Base-by-base conservation (phyloP, 2,329 filamentous ascomycete genomes). In the Lecanoromycetidae sp. region DNA sequence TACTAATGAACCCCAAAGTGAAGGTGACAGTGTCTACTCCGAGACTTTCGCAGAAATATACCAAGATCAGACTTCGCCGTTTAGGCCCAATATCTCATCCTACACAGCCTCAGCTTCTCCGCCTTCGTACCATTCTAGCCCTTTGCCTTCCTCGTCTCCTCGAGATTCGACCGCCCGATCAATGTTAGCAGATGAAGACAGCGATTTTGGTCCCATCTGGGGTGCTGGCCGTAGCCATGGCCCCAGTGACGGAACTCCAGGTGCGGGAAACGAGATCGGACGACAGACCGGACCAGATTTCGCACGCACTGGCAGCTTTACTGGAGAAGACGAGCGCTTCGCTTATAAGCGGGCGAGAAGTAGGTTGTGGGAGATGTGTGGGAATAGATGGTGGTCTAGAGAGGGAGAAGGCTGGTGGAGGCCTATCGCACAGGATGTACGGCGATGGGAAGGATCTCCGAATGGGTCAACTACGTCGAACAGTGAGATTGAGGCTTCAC, bases 321-420 rank as follows among this genome's bases (percentile, higher is more conserved):
- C 82, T 0, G 85, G 85, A 10, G 82, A 88, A 60, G 85, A 90
- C 60, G 84, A 90, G 61, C 71, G 77, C 10, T 91, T 91, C 60
- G 84, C 84, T 0, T 88, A 87, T 56, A 85, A 85, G 62, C 72
- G 85, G 20, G 85, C 84, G 2, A 71, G 77, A 35, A 85, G 80
- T 54, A 69, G 85, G n/a, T 66, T 91, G 3, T 91, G 84, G 84
- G 84, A 91, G 64, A 77, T 91, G 60, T 90, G 84, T 61, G 77
- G 82, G 15, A 70, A 69, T 30, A 68, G 74, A 51, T 90, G 84
- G 84, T 85, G 86, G 66, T 71, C 71, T 2, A 66, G 82, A 38
- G 67, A 65, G 3, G 75, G 73, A 3, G 65, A 70, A 5, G 70
- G 63, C 6, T 88, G 84, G 83, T 82, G 80, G 75, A 73, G 73